Evolutionary conservation across 1,139 yeast genomes (phyloP), one percentile per base, ranked within the genome.

Genomic region (Candida sanyaensis): DNA sequence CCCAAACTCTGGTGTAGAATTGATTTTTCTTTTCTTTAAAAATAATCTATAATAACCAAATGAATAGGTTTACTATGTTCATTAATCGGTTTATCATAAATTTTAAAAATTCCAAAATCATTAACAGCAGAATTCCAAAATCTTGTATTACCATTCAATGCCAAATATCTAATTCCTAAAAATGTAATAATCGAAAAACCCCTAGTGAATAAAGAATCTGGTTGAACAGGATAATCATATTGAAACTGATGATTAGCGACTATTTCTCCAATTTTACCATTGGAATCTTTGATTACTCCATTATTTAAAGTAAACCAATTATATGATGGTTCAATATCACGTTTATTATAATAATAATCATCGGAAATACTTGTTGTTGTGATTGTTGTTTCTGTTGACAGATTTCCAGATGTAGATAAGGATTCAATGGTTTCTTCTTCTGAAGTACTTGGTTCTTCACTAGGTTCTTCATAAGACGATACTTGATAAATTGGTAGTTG

Each of bases 211-310:
- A 50, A 48, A n/a, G 51, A 48, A 46, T 49, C 47, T 5, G 45
- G 39, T 48, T 50, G 53, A 62, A 92, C 91, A 41, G 77, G 76
- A 45, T 75, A 74, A 54, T 73, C 78, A 51, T 72, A 72, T 61
- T 73, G 78, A 70, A 73, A 73, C 60, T 73, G 77, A 61, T 72
- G 66, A 65, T 72, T 73, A 48, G 77, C 75, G 48, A 72, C 78
- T 62, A 73, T 72, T 43, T 74, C 67, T 27, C 78, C 78, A 51
- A 69, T 61, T 64, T 77, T 68, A 41, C 69, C 69, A 49, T 64
- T 48, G 31, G 60, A 43, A 52, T 72, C 78, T 8, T 30, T 63
- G 54, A 73, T 65, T 51, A 82, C 62, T 57, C 82, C 72, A 45
- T 64, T 76, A 42, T 73, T 64, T 62, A 86, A 78, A 32, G 73